Evolutionary conservation across 1,139 yeast genomes (phyloP).

Genomic region (Entelexis sorbosivorans): DNA sequence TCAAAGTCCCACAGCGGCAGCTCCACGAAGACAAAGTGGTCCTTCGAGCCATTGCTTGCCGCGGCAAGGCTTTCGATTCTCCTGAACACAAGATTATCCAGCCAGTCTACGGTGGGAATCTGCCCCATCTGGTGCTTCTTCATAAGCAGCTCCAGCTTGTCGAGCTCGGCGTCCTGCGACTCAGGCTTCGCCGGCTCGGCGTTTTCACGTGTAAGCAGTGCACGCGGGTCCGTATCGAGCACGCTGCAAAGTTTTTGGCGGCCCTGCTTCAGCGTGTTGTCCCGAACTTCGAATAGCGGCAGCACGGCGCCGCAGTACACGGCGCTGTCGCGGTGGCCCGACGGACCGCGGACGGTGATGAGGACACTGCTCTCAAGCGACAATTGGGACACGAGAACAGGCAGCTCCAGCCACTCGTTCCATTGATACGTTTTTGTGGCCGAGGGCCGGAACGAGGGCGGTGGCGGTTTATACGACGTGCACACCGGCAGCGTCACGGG

Average conservation of each 20-base stretch:
- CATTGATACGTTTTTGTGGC: slow-evolving; percentile 28
- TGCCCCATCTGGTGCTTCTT: slow-evolving; percentile 64
- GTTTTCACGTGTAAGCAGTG: slow-evolving; percentile 26
- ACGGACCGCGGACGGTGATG: slow-evolving; percentile 57
- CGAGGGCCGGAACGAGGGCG: slow-evolving; percentile 27
- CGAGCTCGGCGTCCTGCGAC: slow-evolving; percentile 28
- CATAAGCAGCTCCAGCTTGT: slow-evolving; percentile 43
- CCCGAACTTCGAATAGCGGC: slow-evolving; percentile 44
- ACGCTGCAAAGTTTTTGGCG: slow-evolving; percentile 38
- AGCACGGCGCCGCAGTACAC: slow-evolving; percentile 49
- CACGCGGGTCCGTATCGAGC: slow-evolving; percentile 13
- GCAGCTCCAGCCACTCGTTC: slow-evolving; percentile 58
- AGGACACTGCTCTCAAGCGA: slow-evolving; percentile 50
- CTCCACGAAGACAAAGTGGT: slow-evolving; percentile 41
- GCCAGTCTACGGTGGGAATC: slow-evolving; percentile 54
- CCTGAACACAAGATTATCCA: slow-evolving; percentile 57
- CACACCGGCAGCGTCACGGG: slow-evolving; percentile 57
- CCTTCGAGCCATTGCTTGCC: slow-evolving; percentile 15
- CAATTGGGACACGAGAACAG: slow-evolving; percentile 59
- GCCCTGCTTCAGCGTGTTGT: slow-evolving; percentile 44
- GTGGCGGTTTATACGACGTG: slow-evolving; percentile 54
- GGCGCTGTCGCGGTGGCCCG: slow-evolving; percentile 41
- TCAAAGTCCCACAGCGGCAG: slow-evolving; percentile 72
- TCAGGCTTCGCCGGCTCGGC: slow-evolving; percentile 21
- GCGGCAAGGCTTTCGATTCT: slow-evolving; percentile 41